Base-by-base conservation (phyloP, 352 stramenopile genomes). In the Saprolegnia diclina region DNA sequence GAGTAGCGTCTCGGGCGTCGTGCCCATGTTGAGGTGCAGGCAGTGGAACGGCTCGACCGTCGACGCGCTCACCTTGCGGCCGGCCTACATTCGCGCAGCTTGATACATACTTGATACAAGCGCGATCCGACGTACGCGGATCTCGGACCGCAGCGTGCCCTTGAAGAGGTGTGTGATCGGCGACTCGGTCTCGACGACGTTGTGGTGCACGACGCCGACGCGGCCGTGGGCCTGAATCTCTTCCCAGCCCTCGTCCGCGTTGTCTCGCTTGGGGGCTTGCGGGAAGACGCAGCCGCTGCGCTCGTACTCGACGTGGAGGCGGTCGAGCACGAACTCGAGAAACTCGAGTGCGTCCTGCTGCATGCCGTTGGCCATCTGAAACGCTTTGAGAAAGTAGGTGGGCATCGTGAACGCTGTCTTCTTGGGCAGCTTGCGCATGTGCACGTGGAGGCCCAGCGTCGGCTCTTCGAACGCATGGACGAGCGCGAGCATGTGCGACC, bases 151-250 rank as follows among this genome's bases (percentile, higher is more conserved):
- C 21, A 94, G 75, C 4, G 81, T 78, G 54, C 86, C 86, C 65
- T 92, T 94, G 50, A 94, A 94, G 35, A 94, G 72, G 80, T 85
- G 91, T 67, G 91, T 94, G 70, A 94, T 89, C 5, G 86, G 86
- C 65, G 86, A 94, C 0, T 79, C 80, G 14, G 71, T 79, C 11
- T 73, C 73, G 45, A 91, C 82, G 18, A 90, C 79, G 59, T 92
- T 90, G 61, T 91, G 83, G 21, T 82, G 83, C 52, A 94, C 55
- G 46, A 91, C 79, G 22, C 81, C 85, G 56, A 78, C 91, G 72
- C 89, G 92, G n/a, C 86, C 86, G 5, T 79, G 77, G 56, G 85
- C 87, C 10, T 85, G 81, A 21, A 94, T 84, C 71, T 94, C 84
- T 9, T 82, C 82, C 86, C 86, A 94, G 18, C 83, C 83, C 22